A percentile compares a stretch with the other conserved stretches of the same genome.
Conservation (phyloP, 352 stramenopile species). For the Globisporangium carolinianum region DNA sequence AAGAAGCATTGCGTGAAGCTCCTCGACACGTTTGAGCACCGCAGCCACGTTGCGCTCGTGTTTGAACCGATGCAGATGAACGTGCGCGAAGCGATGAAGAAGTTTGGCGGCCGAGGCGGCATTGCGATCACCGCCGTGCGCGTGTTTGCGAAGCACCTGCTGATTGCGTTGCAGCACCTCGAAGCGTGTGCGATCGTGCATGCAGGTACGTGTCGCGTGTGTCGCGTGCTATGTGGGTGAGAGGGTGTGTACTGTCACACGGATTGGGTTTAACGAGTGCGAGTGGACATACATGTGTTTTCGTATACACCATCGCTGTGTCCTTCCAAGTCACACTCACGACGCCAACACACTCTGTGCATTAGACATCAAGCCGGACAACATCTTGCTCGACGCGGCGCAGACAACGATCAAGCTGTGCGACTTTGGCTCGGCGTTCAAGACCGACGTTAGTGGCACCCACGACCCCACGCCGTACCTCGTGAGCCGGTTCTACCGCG, state of each 20-base stretch:
- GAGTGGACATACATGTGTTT: not conserved
- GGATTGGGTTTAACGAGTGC: no score
- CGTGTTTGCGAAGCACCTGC: slow-evolving; percentile 74
- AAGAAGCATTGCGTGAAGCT: slow-evolving; percentile 86
- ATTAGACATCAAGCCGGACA: slow-evolving; percentile 96
- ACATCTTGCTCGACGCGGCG: slow-evolving; percentile 95
- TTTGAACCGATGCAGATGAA: slow-evolving; percentile 99
- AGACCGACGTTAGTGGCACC: slow-evolving; percentile 73
- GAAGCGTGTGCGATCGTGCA: slow-evolving; percentile 87
- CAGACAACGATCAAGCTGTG: slow-evolving; percentile 94
- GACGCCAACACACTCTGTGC: not conserved
- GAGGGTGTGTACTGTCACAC: no score
- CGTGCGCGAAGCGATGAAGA: slow-evolving; percentile 89
- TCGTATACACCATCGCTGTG: not conserved
- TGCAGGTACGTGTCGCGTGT: slow-evolving; percentile 47
- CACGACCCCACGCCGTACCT: slow-evolving; percentile 97
- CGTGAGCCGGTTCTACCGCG: slow-evolving; percentile 98
- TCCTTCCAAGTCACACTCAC: no score
- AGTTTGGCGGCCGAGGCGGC: slow-evolving; percentile 79
- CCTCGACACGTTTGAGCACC: slow-evolving; percentile 85
- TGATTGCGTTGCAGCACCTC: slow-evolving; percentile 75
- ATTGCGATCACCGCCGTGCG: slow-evolving; percentile 83
- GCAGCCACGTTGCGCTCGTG: slow-evolving; percentile 94
- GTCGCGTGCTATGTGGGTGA: slow-evolving; percentile 2
- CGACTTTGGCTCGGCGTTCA: slow-evolving; percentile 97